Evolutionary conservation across 2,329 filamentous ascomycete species (phyloP), one percentile per base, ranked within the genome.

Genomic region (Elsinoe arachidis): DNA sequence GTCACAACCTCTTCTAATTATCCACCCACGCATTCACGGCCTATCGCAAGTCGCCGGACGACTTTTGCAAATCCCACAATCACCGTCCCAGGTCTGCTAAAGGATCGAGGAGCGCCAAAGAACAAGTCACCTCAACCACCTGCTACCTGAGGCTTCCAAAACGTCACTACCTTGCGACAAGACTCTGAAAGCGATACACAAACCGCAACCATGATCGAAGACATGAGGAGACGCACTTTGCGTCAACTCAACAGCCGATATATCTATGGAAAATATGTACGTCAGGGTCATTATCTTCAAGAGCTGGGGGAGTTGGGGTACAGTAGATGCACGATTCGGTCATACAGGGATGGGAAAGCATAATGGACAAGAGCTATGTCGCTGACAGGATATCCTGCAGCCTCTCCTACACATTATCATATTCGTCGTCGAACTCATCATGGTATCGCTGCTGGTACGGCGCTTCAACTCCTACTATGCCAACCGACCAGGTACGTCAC

Each of bases 381-480:
- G 26, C 26, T 51, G 37, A 46, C 53, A 6, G 38, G 55, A 47
- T 38, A 15, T 54, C 35, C 47, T 57, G 63, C 72, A 97, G 93
- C 92, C 93, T 67, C 78, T 97, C 57, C 77, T 97, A 58, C 90
- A 97, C 76, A 79, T 84, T 59, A 78, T 95, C 67, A 81, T 96
- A 62, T 87, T 96, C 71, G 72, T 96, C 44, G 80, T 96, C 73
- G 87, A 99, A 74, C 88, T 97, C 84, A 84, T 84, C 59, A 84
- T 95, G 71, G 82, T 92, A 61, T 88, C 86, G 63, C 81, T 93
- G 63, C 77, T 99, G 57, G 85, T 86, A 46, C 82, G 88, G 66
- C 88, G 90, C 69, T 99, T 95, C 79, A 96, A 96, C 74, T 81
- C 84, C 64, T 96, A 95, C 76, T 99, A 97, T 81, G 86, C 89